Evolutionary conservation across 2,329 filamentous ascomycete genomes (phyloP), one percentile per base, ranked within the genome.

Genomic region (Phyllosticta citrichinensis): DNA sequence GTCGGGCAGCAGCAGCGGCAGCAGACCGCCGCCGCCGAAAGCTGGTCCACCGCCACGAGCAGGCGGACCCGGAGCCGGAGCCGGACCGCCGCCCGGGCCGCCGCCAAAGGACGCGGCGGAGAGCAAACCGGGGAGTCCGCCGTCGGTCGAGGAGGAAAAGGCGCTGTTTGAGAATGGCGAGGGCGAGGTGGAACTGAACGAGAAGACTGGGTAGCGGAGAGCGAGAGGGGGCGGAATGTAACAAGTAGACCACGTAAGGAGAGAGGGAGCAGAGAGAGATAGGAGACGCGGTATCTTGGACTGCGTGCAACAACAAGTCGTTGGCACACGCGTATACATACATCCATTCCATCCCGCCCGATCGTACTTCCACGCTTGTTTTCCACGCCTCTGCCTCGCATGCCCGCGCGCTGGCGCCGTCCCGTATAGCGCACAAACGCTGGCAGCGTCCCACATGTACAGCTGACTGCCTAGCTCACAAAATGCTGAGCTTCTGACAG

Each of bases 21-120:
- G 52, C 70, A 70, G 62, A 62, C 70, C 73, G 25, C 74, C 74
- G 24, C 73, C 73, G 24, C 73, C 73, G 17, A 74, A 71, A 58
- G 75, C 77, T 9, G 75, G 68, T n/a, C 54, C 54, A 2, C 53
- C 53, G 10, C 72, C 70, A 14, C 6, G 6, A 30, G 27, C 27
- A 30, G 27, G 6, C 6, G 25, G 5, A 27, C 5, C 25, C 5
- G 25, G 25, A 27, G 25, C 4, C 5, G 66, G 35, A 20, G 60
- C 35, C 19, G 63, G 62, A 25, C 56, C 64, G 3, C 22, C 22
- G 22, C 3, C 22, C 2, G 22, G 22, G 22, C 22, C 22, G 22
- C 22, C 22, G 51, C 63, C 58, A 17, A 56, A 52, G 58, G 59
- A 70, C 64, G 71, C 66, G 56, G 69, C 58, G 51, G 69, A 65